Evolutionary conservation across 345 rosid species (phyloP), one percentile per base, ranked within the genome.

Genomic region (Camelina laxa): DNA sequence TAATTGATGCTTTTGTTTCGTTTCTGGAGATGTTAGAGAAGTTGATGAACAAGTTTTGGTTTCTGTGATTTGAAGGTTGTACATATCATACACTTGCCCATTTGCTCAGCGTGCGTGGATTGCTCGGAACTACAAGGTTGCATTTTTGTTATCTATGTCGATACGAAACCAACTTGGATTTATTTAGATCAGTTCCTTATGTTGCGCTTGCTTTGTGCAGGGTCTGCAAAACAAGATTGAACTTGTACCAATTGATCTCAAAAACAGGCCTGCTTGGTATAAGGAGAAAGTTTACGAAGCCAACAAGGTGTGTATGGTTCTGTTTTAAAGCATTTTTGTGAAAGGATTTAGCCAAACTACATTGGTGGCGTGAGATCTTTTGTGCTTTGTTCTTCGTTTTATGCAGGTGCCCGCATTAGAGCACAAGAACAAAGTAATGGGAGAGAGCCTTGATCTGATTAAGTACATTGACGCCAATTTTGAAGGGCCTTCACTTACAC

Each of bases 31-130:
- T 12, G 31, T 12, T 13, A 30, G 44, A 63, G 9, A 22, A 22
- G 39, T 60, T 63, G 41, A 69, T 54, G 45, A 53, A 61, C 0
- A 14, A 6, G 0, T 27, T 31, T 67, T 70, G 58, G 11, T 60
- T 5, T 69, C 0, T 49, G 60, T n/a, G 39, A 42, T 59, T 76
- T 75, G 72, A 76, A 92, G 97, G 89, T 57, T 93, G 82, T 91
- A 93, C 74, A 82, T 84, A 14, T 57, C 62, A 35, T 84, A 86
- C 66, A 0, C 78, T 15, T 90, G 99, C 67, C 99, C 99, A 19
- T 94, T 33, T 76, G 92, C 93, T 11, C 97, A 90, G 60, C 95
- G 99, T 24, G 97, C 77, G 38, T 92, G 99, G 99, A 88, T 95
- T 84, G 84, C 97, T 74, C 82, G 99, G 47, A 89, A 95, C 64